These are phyloP conservation scores for Eremomyces bilateralis DNA, from an alignment of 495 filamentous ascomycete species.

Conservation along the genomic window DNA sequence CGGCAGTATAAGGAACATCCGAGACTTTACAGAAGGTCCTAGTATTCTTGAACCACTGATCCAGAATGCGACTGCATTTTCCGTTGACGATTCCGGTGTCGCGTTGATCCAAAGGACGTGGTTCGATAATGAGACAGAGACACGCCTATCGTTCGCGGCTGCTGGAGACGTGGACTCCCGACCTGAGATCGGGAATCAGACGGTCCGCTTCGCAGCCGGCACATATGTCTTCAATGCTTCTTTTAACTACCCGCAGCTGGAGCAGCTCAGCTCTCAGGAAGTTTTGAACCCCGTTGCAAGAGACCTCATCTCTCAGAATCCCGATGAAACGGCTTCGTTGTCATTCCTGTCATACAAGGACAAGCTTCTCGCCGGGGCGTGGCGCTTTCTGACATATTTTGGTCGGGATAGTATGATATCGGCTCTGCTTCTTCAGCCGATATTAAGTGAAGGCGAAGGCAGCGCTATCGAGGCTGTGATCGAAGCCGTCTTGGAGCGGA, in stretches of 20 bases:
- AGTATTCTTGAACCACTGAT: constrained; percentile 28
- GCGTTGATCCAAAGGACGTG: constrained; percentile 28
- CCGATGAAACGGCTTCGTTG: constrained; percentile 28
- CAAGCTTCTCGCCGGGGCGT: constrained; percentile 41
- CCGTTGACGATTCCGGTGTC: constrained; percentile 19
- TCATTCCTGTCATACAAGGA: constrained; percentile 40
- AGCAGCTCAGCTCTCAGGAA: constrained; percentile 24
- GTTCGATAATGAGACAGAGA: constrained; percentile 39
- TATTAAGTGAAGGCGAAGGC: constrained; percentile 32
- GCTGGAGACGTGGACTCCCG: constrained; percentile 12
- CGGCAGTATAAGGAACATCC: constrained; percentile 36
- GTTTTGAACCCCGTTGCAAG: constrained; percentile 28
- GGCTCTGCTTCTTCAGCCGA: constrained; percentile 30
- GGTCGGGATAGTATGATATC: constrained; percentile 43
- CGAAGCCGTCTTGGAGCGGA: constrained; percentile 33
- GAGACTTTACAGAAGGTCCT: constrained; percentile 37
- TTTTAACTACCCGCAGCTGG: constrained; percentile 38
- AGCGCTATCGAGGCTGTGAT: constrained; percentile 40
- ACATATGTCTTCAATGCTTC: constrained; percentile 35
- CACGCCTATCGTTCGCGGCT: constrained; percentile 25
- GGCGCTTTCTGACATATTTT: constrained; percentile 47
- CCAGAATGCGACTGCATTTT: constrained; percentile 29
- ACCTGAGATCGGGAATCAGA: constrained; percentile 17
- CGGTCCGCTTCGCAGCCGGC: constrained; percentile 25
- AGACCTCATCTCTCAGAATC: constrained; percentile 23